Percentiles rank a stretch among this genome's conserved stretches.
Conservation (phyloP, 2,329 filamentous ascomycete species). For the Blumeria graminis region DNA sequence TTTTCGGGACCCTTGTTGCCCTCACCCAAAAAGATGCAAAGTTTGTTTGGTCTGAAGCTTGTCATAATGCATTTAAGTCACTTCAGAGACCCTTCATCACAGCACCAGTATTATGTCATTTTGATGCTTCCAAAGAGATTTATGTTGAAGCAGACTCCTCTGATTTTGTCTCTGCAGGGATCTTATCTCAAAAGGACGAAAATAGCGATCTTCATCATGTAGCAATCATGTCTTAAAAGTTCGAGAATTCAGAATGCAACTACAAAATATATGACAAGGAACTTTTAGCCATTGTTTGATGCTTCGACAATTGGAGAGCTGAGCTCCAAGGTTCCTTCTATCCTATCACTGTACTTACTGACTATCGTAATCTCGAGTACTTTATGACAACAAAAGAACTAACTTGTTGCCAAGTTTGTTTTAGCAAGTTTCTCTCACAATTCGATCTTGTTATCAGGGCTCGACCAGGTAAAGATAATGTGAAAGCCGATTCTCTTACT, state of each 20-base stretch:
- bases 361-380: background rate
- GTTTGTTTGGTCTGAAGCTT: background rate
- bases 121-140: conserved; percentile 1
- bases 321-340: background rate
- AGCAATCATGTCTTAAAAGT: background rate
- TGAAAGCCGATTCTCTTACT: background rate
- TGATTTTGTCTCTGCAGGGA: background rate
- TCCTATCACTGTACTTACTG: background rate
- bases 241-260: no score
- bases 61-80: background rate
- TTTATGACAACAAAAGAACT: background rate
- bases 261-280: background rate
- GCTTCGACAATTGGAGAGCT: background rate
- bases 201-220: background rate
- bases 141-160: background rate
- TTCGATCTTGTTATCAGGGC: background rate
- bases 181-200: background rate
- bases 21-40: background rate
- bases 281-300: background rate
- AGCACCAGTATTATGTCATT: background rate
- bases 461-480: background rate
- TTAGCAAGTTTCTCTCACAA: background rate
- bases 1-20: background rate
- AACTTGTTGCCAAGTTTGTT: background rate
- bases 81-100: background rate